Percentiles rank a stretch among this genome's conserved stretches.
Evolutionary conservation across 2,329 filamentous ascomycete species (phyloP).

Genomic region (Aureobasidium zeae): DNA sequence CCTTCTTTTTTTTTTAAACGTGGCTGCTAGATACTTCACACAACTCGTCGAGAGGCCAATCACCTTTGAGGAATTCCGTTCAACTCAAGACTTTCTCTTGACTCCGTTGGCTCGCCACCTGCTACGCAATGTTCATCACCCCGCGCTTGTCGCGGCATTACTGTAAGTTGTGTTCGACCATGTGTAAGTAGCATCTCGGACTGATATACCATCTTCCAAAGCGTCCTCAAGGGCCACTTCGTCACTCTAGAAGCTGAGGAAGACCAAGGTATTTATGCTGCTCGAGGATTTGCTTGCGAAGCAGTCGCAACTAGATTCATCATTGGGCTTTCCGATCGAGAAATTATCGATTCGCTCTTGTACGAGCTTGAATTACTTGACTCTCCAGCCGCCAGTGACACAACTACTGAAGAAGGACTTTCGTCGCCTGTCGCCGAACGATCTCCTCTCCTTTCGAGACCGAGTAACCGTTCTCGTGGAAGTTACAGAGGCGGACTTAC

Average conservation of each 20-base stretch:
- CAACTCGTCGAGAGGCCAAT: constrained; percentile 55
- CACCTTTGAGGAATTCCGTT: constrained; percentile 65
- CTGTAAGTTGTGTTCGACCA: constrained; percentile 46
- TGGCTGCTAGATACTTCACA: constrained; percentile 47
- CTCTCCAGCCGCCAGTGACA: not conserved
- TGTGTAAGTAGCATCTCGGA: not conserved
- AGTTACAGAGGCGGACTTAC: constrained; percentile 5
- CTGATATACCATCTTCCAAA: constrained; percentile 27
- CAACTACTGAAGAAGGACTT: not conserved
- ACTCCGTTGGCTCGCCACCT: constrained; percentile 58
- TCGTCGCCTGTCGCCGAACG: not conserved
- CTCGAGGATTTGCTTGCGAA: constrained; percentile 65
- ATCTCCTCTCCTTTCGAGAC: not conserved
- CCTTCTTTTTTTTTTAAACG: no score
- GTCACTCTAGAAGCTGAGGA: constrained; percentile 49
- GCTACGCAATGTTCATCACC: constrained; percentile 54
- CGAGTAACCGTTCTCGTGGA: constrained; percentile 9
- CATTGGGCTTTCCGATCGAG: constrained; percentile 59
- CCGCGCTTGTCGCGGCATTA: constrained; percentile 61
- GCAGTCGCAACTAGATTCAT: constrained; percentile 74
- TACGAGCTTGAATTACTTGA: constrained; percentile 52
- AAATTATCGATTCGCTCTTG: constrained; percentile 65
- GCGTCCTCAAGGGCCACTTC: constrained; percentile 68
- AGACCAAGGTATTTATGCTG: constrained; percentile 56
- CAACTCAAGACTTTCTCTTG: constrained; percentile 49